Percentiles rank a stretch among this genome's conserved stretches.
phyloP scores from a whole-genome alignment of 2,329 filamentous ascomycete species.

The Triangularia setosa region DNA sequence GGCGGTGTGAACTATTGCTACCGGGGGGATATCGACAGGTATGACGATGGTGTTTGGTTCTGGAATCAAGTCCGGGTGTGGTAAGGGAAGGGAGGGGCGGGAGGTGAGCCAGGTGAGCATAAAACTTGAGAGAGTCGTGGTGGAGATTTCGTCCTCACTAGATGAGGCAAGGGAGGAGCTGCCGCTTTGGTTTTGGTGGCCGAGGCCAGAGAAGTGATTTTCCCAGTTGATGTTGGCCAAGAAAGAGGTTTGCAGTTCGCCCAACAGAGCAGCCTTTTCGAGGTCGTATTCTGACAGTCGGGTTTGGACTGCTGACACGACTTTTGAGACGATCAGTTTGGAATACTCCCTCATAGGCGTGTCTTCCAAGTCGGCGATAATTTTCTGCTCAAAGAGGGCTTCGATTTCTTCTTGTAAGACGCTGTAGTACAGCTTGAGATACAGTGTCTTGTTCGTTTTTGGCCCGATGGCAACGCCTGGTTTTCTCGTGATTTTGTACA shows the following conservation, averaged over 20 bases:
- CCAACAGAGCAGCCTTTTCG: conserved; percentile 53
- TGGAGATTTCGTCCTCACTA: conserved; percentile 24
- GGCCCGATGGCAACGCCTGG: conserved; percentile 29
- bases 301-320: conserved; percentile 42
- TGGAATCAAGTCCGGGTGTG: conserved; percentile 29
- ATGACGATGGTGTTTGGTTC: conserved; percentile 65
- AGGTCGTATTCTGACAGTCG: conserved; percentile 49
- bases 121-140: conserved; percentile 32
- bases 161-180: neutral
- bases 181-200: conserved; percentile 24
- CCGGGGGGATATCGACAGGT: conserved; percentile 81
- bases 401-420: conserved; percentile 72
- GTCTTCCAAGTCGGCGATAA: conserved; percentile 38
- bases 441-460: conserved; percentile 47
- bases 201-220: conserved; percentile 48
- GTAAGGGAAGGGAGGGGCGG: conserved; percentile 33
- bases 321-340: conserved; percentile 42
- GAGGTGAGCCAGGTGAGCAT: conserved; percentile 37
- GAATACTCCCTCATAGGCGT: conserved; percentile 44
- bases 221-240: conserved; percentile 46
- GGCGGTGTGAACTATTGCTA: conserved; percentile 78
- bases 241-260: conserved; percentile 47
- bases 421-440: conserved; percentile 70
- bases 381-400: conserved; percentile 41
- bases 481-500: conserved; percentile 72